A percentile compares a stretch with the other conserved stretches of the same genome.
Evolutionary conservation across 441 rosid genomes (phyloP).

Genomic region (Jatropha podagrica): DNA sequence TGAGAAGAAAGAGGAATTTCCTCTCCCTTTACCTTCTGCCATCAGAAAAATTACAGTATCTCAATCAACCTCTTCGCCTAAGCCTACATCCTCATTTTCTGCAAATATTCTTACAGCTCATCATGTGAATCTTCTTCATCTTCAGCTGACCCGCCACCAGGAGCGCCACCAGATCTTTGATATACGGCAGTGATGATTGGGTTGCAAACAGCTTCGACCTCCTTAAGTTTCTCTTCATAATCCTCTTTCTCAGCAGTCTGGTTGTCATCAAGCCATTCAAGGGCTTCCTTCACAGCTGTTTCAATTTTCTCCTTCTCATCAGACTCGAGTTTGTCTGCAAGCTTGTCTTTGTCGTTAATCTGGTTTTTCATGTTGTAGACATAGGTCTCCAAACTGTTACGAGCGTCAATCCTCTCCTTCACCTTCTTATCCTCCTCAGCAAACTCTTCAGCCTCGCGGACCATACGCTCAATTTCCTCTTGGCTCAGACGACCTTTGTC

Average conservation of each 20-base stretch:
- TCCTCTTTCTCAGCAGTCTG: conserved; percentile 87
- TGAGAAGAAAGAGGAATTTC: conserved; percentile 18
- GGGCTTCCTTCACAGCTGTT: conserved; percentile 75
- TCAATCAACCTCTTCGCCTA: conserved; percentile 24
- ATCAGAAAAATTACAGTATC: conserved; percentile 35
- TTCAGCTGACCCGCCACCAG: conserved; percentile 50
- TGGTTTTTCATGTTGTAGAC: conserved; percentile 98
- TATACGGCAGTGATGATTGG: conserved; percentile 88
- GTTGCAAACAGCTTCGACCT: conserved; percentile 92
- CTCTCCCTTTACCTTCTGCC: conserved; percentile 23
- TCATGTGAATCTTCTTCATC: conserved; percentile 72
- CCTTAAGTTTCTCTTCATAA: conserved; percentile 94
- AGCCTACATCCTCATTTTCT: conserved; percentile 20
- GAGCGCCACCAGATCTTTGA: conserved; percentile 87
- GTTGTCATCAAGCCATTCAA: conserved; percentile 93
- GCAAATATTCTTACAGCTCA: conserved; percentile 48
- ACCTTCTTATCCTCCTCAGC: conserved; percentile 99
- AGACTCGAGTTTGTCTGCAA: conserved; percentile 85
- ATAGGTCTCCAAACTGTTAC: conserved; percentile 84
- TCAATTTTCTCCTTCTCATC: conserved; percentile 96
- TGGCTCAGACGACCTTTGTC: conserved; percentile 97
- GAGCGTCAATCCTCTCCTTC: conserved; percentile 86
- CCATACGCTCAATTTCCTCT: conserved; percentile 97
- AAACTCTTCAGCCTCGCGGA: conserved; percentile 90
- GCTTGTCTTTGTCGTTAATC: conserved; percentile 88